These are phyloP conservation scores for Aaosphaeria pasadenensis DNA, from an alignment of 2,329 filamentous ascomycete genomes.

Conservation along the genomic window DNA sequence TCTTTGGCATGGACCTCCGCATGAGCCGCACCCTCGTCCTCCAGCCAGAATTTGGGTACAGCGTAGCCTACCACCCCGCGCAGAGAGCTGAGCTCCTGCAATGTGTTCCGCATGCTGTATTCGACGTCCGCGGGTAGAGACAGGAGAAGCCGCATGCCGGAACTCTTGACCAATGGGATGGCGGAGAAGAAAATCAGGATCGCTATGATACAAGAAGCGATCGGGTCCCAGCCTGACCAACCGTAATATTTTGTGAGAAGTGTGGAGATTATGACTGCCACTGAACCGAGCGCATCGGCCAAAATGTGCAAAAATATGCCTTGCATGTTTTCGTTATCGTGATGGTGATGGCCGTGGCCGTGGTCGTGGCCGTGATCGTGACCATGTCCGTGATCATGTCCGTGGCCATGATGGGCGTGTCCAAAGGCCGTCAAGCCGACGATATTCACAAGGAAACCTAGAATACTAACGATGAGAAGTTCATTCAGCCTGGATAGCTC, in stretches of 20 bases:
- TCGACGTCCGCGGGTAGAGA: conserved; percentile 82
- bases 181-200: conserved; percentile 91
- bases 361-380: conserved; percentile 46
- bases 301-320: conserved; percentile 64
- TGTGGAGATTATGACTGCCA: conserved; percentile 91
- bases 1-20: conserved; percentile 43
- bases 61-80: conserved; percentile 82
- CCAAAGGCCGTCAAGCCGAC: conserved; percentile 86
- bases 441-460: conserved; percentile 86
- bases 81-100: conserved; percentile 78
- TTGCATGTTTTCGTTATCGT: conserved; percentile 20
- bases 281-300: conserved; percentile 90
- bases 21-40: conserved; percentile 57
- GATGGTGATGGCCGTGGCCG: conserved; percentile 40
- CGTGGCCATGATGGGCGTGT: conserved; percentile 53
- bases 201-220: conserved; percentile 92
- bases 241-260: conserved; percentile 80
- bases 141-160: conserved; percentile 77
- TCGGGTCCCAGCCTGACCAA: conserved; percentile 91
- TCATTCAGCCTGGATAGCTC: conserved; percentile 83
- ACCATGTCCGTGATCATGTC: conserved; percentile 34
- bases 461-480: conserved; percentile 80
- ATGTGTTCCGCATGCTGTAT: conserved; percentile 80
- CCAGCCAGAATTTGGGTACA: conserved; percentile 89
- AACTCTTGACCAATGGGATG: conserved; percentile 80